Base-by-base conservation (phyloP, 805 yeast genomes). In the Kodamaea laetipori region DNA sequence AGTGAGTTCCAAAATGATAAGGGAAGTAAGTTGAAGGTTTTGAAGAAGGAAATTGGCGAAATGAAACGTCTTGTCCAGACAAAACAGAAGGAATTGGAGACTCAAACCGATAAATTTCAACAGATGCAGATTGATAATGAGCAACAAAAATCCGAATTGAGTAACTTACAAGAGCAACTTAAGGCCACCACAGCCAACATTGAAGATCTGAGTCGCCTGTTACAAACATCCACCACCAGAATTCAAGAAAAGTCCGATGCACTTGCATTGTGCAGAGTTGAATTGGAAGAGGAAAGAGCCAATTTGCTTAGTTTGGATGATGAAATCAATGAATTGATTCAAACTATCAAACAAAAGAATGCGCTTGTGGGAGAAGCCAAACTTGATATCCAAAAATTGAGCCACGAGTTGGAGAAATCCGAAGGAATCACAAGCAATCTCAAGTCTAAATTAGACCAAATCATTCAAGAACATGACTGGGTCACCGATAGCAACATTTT, bases 1-100 rank as follows among this genome's bases (percentile, higher is more conserved):
- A 71, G 75, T 41, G 98, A 94, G 54, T 92, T 90, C 59, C 80
- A 77, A 46, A 69, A 68, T 34, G 85, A 95, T 60, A 90, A 90
- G 53, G 88, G 90, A 1, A 77, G 84, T 1, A 95, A 92, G 60
- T 70, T 95, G 46, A 79, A 78, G 38, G 80, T 85, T 54, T 66
- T 86, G 32, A 75, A 78, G 50, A 48, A 55, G 4, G 89, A 85
- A 47, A 71, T 84, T 17, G 47, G 46, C n/a, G 35, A 47, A 23
- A 52, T 71, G 37, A 58, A 61, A 41, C 55, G 58, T 8, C 50
- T 55, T 6, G 60, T 84, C 4, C 55, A 67, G 0, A 49, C 56
- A 5, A 63, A 73, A 36, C 81, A 78, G 40, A 52, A 52, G 1
- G 61, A 56, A 2, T 63, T 80, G 16, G 78, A 76, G 17, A 56